Base-by-base conservation (phyloP, 2,329 filamentous ascomycete species). In the Ciborinia camelliae region DNA sequence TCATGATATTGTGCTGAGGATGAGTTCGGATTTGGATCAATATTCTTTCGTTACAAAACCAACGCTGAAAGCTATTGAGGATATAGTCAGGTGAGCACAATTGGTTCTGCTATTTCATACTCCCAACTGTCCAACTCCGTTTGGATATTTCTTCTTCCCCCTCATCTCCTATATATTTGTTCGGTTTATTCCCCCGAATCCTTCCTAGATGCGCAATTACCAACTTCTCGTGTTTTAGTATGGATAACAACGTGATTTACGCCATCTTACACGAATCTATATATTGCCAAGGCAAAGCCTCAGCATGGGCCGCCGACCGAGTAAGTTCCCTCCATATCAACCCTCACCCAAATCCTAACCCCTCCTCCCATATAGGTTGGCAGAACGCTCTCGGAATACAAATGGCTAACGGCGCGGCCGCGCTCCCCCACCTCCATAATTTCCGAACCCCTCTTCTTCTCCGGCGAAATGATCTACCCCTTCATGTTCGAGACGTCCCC, bases 401-500 rank as follows among this genome's bases (percentile, higher is more conserved):
- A 76, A 41, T 88, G 86, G 86, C 68, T 76, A 20, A 64, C 68
- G 2, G 68, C 65, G 20, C 67, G 69, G 4, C 72, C 73, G 4
- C 68, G 70, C 48, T 70, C 67, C 9, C 73, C 76, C 66, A 71
- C 74, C 2, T 72, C 73, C 30, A 77, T 80, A 61, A 71, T 80
- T 23, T 72, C 76, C 45, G 69, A 78, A 68, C 87, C 88, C 0
- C 79, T 95, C 28, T 90, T 84, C 76, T 96, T 97, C 78, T 92
- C 91, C 0, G 92, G 93, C 66, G 94, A 98, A 79, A 97, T 97
- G 92, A 85, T 97, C 59, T 97, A 87, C 75, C 89, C 90, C 0
- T 89, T 90, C 76, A 90, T 93, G 82, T 93, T 97, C 70, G 86
- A 92, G 45, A 88, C 88, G 20, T 94, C 91, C 73, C 81, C 86